A percentile compares a stretch with the other conserved stretches of the same genome.
Conservation (phyloP, 2,329 filamentous ascomycete genomes). For the Thelonectria rubi region DNA sequence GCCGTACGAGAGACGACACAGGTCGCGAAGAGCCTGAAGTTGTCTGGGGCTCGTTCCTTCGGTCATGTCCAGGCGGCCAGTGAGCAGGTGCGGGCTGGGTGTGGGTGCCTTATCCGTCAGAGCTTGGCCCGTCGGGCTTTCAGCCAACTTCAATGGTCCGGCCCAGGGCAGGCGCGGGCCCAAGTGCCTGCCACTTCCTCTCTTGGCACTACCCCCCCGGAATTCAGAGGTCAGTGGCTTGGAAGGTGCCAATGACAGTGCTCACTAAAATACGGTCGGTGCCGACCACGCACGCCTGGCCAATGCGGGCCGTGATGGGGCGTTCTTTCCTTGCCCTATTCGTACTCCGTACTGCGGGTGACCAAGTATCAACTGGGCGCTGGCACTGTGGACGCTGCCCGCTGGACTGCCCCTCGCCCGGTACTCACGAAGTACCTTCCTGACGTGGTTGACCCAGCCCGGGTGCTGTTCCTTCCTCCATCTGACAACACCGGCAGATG, state of each 20-base stretch:
- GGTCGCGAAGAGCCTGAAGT: constrained; percentile 20
- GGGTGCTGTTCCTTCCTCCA: too few relatives aligned
- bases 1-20: constrained; percentile 33
- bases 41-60: background rate
- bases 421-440: background rate
- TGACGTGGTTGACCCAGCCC: too few relatives aligned
- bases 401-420: too few relatives aligned
- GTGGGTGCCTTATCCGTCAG: constrained; percentile 6
- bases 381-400: background rate
- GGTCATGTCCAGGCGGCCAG: background rate
- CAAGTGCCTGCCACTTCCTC: too few relatives aligned
- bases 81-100: constrained; percentile 13
- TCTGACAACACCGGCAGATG: constrained; percentile 19
- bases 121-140: constrained; percentile 1
- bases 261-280: constrained; percentile 9
- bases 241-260: constrained; percentile 13
- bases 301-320: constrained; percentile 18
- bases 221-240: constrained; percentile 8
- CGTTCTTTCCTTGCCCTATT: background rate
- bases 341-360: background rate
- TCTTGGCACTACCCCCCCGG: constrained; percentile 8
- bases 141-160: constrained; percentile 27
- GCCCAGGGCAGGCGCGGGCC: too few relatives aligned
- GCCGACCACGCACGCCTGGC: constrained; percentile 10
- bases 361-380: background rate